Evolutionary conservation across 345 rosid species (phyloP), one percentile per base, ranked within the genome.

Genomic region (Gossypium herbaceum): DNA sequence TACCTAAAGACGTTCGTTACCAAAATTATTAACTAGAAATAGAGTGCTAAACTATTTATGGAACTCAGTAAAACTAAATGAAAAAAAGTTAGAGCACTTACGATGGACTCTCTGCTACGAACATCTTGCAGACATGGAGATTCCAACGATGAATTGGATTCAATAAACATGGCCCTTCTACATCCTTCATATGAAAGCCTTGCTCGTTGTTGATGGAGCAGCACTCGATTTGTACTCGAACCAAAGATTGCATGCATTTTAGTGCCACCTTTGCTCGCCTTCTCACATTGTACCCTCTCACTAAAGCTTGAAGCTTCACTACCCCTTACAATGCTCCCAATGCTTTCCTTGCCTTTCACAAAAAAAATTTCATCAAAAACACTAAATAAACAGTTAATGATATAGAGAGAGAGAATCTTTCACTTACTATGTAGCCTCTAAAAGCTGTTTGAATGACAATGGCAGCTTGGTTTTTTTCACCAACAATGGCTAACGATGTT

Each of bases 291-390:
- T 91, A 84, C 56, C 98, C 98, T 85, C 98, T 87, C 74, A 48
- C 97, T 48, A 94, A 77, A 9, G 98, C 98, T 82, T 94, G 98
- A 44, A 94, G 86, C 91, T 89, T 87, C 77, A 94, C 98, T 69
- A 92, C 75, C 73, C 98, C 98, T 85, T 81, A 86, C 58, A 94
- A 79, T 13, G 97, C 98, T 0, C 90, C 80, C 75, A 91, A 78
- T 17, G 98, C 97, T 77, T 93, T 86, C 83, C 93, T 79, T 10
- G 97, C 92, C 97, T 93, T 74, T 34, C 12, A 19, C 12, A 34
- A 34, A 34, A 17, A 11, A 20, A 55, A 17, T 0, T 12, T 48
- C 16, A 48, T 11, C 52, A 48, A 48, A 48, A 48, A 10, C 3
- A 48, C 15, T 11, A 48, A 12, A 10, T 48, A 2, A 48, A 48